A percentile compares a stretch with the other conserved stretches of the same genome.
Evolutionary conservation across 352 stramenopile species (phyloP).

Genomic region (Phytophthora pisi): DNA sequence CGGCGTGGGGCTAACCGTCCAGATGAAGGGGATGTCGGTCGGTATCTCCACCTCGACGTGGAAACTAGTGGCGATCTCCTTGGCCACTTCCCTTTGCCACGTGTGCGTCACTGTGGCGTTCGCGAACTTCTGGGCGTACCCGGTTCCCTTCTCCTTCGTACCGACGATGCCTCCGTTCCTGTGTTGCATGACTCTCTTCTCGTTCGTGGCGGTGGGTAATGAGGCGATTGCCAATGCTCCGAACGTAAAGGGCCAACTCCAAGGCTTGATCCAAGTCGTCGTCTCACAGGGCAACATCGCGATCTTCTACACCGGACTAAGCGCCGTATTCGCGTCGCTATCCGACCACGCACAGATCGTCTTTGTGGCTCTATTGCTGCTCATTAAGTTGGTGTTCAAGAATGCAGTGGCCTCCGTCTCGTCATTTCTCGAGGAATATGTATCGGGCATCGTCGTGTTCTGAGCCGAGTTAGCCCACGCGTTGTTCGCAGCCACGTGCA

Average conservation of each 20-base stretch:
- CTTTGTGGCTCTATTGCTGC: constrained; percentile 1
- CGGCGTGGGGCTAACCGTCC: background rate
- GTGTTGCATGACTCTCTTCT: background rate
- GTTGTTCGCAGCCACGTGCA: constrained; percentile 3
- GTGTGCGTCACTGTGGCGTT: constrained; percentile 2
- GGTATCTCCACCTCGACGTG: background rate
- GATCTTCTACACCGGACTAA: constrained; percentile 4
- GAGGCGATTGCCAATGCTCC: background rate
- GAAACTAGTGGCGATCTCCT: constrained; percentile 2
- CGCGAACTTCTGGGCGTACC: constrained; percentile 2
- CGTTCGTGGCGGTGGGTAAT: background rate
- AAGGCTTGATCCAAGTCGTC: constrained; percentile 2
- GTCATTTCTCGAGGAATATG: constrained; percentile 3
- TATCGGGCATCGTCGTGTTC: constrained; percentile 3
- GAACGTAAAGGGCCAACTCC: background rate
- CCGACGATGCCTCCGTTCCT: constrained; percentile 6
- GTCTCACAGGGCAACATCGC: constrained; percentile 2
- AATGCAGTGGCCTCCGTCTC: background rate
- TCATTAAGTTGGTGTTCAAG: constrained; percentile 2
- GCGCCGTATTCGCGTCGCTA: background rate
- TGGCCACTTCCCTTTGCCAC: constrained; percentile 4
- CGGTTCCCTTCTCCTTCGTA: constrained; percentile 10
- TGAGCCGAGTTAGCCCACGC: constrained; percentile 3
- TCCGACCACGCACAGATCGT: background rate
- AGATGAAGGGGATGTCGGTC: constrained; percentile 6